Conservation (phyloP, 1,139 yeast genomes). For the Blastobotrys persicus region DNA sequence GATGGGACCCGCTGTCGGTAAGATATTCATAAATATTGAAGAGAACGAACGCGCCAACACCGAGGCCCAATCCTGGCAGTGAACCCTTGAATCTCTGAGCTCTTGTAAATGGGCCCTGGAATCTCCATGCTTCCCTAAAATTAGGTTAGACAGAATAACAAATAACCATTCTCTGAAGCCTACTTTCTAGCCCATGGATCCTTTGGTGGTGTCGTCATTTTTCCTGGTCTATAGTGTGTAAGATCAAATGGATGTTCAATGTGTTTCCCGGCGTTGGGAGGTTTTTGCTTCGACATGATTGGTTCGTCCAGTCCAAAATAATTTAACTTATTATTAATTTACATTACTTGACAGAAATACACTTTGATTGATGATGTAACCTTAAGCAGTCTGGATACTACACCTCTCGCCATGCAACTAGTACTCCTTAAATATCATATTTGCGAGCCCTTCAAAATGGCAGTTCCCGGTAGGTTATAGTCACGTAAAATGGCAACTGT, state of each 20-base stretch:
- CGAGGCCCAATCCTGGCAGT: slow-evolving; percentile 84
- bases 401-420: too few species aligned
- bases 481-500: neutral
- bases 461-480: too few species aligned
- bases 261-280: slow-evolving; percentile 1
- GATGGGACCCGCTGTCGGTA: slow-evolving; percentile 21
- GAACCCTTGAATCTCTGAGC: slow-evolving; percentile 65
- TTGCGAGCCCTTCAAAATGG: too few species aligned
- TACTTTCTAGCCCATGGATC: slow-evolving; percentile 52
- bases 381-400: neutral
- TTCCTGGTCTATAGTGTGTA: slow-evolving; percentile 6
- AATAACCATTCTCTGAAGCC: slow-evolving; percentile 23
- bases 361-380: neutral
- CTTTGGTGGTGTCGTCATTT: slow-evolving; percentile 33
- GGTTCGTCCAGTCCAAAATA: neutral
- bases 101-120: slow-evolving; percentile 76
- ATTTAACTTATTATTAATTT: too few species aligned
- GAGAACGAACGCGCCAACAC: slow-evolving; percentile 69
- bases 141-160: too few species aligned
- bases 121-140: slow-evolving; percentile 89
- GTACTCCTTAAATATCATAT: too few species aligned
- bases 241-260: neutral
- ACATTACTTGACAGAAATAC: neutral
- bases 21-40: slow-evolving; percentile 59
- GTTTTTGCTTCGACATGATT: neutral